Evolutionary conservation across 1,284 basidiomycete species (phyloP).

Genomic region (Sporisorium reilianum): DNA sequence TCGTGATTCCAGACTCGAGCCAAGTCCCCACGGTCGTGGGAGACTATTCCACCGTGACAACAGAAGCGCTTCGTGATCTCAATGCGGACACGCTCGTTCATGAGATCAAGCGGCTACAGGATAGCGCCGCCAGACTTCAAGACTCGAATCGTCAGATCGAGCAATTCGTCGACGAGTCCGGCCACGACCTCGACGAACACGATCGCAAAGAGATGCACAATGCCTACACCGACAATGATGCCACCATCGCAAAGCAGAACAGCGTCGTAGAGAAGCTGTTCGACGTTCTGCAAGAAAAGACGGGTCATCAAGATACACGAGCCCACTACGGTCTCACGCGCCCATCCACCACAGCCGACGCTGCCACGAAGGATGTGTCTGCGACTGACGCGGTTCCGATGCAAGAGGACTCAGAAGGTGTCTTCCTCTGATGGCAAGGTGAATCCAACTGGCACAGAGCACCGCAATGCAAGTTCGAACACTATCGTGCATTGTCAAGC

Average conservation of each 20-base stretch:
- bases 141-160: slow-evolving; percentile 47
- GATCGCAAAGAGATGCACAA: slow-evolving; percentile 40
- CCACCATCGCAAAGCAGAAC: slow-evolving; percentile 43
- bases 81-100: slow-evolving; percentile 41
- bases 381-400: slow-evolving; percentile 17
- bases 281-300: slow-evolving; percentile 36
- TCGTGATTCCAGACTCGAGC: slow-evolving; percentile 41
- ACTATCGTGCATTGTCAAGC: background rate
- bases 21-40: slow-evolving; percentile 39
- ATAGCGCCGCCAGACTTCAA: slow-evolving; percentile 32
- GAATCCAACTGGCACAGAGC: too few species aligned
- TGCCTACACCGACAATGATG: slow-evolving; percentile 43
- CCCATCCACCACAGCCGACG: slow-evolving; percentile 4
- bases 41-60: slow-evolving; percentile 39
- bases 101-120: slow-evolving; percentile 47
- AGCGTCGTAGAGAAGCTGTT: slow-evolving; percentile 36
- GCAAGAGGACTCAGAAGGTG: slow-evolving; percentile 39
- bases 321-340: slow-evolving; percentile 34
- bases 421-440: slow-evolving; percentile 31
- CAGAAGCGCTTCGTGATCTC: slow-evolving; percentile 36
- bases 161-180: slow-evolving; percentile 37
- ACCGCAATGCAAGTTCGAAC: background rate
- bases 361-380: background rate
- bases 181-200: slow-evolving; percentile 20
- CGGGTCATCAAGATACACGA: slow-evolving; percentile 14